A percentile compares a stretch with the other conserved stretches of the same genome.
These are phyloP conservation scores for Metschnikowia amazonensis DNA, from an alignment of 805 yeast genomes.

Conservation along the genomic window DNA sequence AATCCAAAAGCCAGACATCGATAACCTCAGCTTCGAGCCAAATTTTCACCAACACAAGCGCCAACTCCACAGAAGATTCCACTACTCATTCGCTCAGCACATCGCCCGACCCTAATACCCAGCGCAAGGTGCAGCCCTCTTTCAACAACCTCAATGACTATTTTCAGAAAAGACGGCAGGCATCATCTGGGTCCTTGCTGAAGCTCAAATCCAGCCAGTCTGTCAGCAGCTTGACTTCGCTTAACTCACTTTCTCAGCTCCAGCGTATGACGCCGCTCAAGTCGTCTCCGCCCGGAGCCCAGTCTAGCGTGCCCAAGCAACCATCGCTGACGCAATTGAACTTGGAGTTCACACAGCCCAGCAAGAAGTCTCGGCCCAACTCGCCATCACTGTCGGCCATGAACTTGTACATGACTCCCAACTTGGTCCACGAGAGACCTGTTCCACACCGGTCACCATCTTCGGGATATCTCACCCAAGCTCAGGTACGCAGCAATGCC, in stretches of 20 bases:
- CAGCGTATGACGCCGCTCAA: conserved; percentile 45
- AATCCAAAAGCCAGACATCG: conserved; percentile 27
- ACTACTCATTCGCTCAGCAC: conserved; percentile 30
- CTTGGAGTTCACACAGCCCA: conserved; percentile 33
- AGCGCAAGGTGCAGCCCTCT: conserved; percentile 21
- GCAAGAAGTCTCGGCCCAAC: conserved; percentile 46
- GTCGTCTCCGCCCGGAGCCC: conserved; percentile 12
- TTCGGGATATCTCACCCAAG: conserved; percentile 2
- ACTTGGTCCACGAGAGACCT: conserved; percentile 4
- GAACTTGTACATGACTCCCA: conserved; percentile 9
- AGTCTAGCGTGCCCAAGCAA: conserved; percentile 21
- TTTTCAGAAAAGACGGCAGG: conserved; percentile 24
- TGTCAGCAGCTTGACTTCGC: conserved; percentile 13
- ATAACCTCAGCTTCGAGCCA: conserved; percentile 21
- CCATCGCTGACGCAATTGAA: conserved; percentile 32
- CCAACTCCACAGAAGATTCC: conserved; percentile 25
- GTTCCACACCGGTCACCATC: not conserved
- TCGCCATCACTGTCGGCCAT: conserved; percentile 33
- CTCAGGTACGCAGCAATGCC: conserved; percentile 14
- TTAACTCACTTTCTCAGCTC: conserved; percentile 19
- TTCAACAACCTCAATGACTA: conserved; percentile 33
- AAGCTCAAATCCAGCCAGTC: conserved; percentile 24
- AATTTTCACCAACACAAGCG: conserved; percentile 25
- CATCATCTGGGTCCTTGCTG: conserved; percentile 19
- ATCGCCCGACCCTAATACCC: conserved; percentile 27